phyloP scores from a whole-genome alignment of 768 basidiomycete genomes.

The Termitomyces sp. region DNA sequence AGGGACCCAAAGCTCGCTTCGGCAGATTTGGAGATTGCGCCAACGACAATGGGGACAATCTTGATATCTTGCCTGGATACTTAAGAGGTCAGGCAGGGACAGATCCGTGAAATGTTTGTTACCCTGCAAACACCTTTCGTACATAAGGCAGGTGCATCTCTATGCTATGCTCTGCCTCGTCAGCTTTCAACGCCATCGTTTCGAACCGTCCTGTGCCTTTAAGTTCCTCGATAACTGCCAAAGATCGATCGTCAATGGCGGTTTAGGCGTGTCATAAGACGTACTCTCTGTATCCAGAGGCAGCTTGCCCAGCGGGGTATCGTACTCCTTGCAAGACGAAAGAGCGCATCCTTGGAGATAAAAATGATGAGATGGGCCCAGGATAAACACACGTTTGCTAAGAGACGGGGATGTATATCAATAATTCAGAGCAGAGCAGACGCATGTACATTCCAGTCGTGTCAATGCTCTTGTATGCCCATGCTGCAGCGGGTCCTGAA shows the following conservation, averaged over 20 bases:
- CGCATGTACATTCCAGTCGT: slow-evolving; percentile 69
- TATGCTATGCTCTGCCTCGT: slow-evolving; percentile 94
- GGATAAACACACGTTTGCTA: slow-evolving; percentile 89
- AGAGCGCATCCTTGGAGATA: slow-evolving; percentile 86
- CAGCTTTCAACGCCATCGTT: slow-evolving; percentile 56
- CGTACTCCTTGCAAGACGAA: slow-evolving; percentile 70
- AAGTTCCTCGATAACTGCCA: slow-evolving; percentile 62
- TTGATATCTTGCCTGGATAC: slow-evolving; percentile 60
- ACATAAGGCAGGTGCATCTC: slow-evolving; percentile 98
- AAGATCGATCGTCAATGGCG: not conserved
- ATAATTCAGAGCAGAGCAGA: slow-evolving; percentile 3
- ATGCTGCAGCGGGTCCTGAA: slow-evolving; percentile 90
- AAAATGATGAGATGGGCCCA: slow-evolving; percentile 94
- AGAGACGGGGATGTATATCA: not conserved
- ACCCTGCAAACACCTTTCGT: slow-evolving; percentile 81
- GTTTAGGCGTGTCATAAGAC: slow-evolving; percentile 18
- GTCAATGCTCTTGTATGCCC: slow-evolving; percentile 92
- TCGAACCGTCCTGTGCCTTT: slow-evolving; percentile 62
- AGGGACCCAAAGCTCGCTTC: slow-evolving; percentile 65
- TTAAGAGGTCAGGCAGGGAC: not conserved
- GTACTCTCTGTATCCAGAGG: slow-evolving; percentile 75
- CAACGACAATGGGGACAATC: slow-evolving; percentile 90
- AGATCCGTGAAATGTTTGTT: slow-evolving; percentile 11
- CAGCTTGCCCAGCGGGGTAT: slow-evolving; percentile 81
- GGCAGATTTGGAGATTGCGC: slow-evolving; percentile 53